Base-by-base conservation (phyloP, 805 yeast species). In the Tetrapisispora pingtungensis region DNA sequence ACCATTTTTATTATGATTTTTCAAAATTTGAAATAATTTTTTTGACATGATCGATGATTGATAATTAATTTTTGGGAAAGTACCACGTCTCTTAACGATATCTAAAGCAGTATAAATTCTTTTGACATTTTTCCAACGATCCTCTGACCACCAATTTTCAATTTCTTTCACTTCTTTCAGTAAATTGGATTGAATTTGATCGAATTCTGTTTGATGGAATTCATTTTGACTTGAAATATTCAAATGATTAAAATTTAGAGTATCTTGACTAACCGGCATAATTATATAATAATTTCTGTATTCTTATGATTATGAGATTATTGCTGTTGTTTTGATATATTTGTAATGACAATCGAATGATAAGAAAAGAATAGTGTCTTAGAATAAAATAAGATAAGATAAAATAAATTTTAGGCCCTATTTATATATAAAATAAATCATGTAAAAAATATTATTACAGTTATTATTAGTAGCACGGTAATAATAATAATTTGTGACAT, bases 121-220 rank as follows among this genome's bases (percentile, higher is more conserved):
- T 69, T 81, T 86, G 55, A 95, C 84, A 57, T 81, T 77, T 46
- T 66, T 70, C 96, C 96, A 90, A 65, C 97, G 84, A 50, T 96
- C 94, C 61, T 81, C 76, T 8, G 84, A 59, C 97, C 97, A 90
- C 97, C 97, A 90, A 59, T 78, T 60, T 51, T 81, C 77, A 59
- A 90, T 80, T 33, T 78, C 84, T 32, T 74, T 72, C 46, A 86
- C 82, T 61, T 87, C 88, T 37, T 49, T 33, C 10, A 48, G 43
- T 30, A 61, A 33, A 37, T 50, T 48, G 1, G 39, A 22, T 46
- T 60, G 61, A 32, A 48, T 33, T 36, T 32, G 40, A 13, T 46
- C 41, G 36, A 50, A 47, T n/a, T n/a, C n/a, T n/a, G n/a, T n/a
- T n/a, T n/a, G n/a, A n/a, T n/a, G n/a, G n/a, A n/a, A n/a, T 33